These are phyloP conservation scores for Talaromyces pinophilus DNA, from an alignment of 2,329 filamentous ascomycete species.

Conservation along the genomic window DNA sequence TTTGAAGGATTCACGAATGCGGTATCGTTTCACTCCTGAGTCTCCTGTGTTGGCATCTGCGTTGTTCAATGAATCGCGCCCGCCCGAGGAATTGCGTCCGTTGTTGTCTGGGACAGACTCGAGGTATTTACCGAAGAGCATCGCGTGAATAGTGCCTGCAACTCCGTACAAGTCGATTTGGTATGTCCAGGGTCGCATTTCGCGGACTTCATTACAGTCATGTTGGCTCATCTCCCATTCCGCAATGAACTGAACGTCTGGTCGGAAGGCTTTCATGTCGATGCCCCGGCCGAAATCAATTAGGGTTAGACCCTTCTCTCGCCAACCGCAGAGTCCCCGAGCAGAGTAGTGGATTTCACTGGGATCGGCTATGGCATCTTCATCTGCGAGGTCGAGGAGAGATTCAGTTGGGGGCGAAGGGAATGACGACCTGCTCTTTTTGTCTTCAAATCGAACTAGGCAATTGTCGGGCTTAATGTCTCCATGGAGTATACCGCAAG, in stretches of 20 bases:
- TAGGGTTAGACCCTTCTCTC: conserved; percentile 73
- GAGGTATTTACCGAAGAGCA: conserved; percentile 94
- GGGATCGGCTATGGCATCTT: conserved; percentile 30
- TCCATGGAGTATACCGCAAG: conserved; percentile 78
- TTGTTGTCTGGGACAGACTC: conserved; percentile 62
- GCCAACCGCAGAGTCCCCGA: conserved; percentile 77
- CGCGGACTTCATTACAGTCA: conserved; percentile 94
- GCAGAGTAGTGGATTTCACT: conserved; percentile 63
- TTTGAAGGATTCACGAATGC: conserved; percentile 80
- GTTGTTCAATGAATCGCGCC: conserved; percentile 21
- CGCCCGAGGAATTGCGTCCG: conserved; percentile 25
- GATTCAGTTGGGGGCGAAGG: conserved; percentile 33
- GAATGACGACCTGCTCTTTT: conserved; percentile 26
- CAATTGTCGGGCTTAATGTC: conserved; percentile 97
- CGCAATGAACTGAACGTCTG: conserved; percentile 82
- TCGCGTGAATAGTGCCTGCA: conserved; percentile 80
- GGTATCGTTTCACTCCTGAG: conserved; percentile 63
- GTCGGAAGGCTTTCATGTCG: conserved; percentile 82
- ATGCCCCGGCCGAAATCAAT: conserved; percentile 96
- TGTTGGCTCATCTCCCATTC: conserved; percentile 89
- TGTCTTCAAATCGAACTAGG: conserved; percentile 74
- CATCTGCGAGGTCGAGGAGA: conserved; percentile 32
- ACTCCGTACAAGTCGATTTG: conserved; percentile 96
- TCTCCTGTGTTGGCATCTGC: neutral
- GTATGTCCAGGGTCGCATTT: conserved; percentile 92